Evolutionary conservation across 257 asterid species (phyloP), one percentile per base, ranked within the genome.

Genomic region (Striga asiatica): DNA sequence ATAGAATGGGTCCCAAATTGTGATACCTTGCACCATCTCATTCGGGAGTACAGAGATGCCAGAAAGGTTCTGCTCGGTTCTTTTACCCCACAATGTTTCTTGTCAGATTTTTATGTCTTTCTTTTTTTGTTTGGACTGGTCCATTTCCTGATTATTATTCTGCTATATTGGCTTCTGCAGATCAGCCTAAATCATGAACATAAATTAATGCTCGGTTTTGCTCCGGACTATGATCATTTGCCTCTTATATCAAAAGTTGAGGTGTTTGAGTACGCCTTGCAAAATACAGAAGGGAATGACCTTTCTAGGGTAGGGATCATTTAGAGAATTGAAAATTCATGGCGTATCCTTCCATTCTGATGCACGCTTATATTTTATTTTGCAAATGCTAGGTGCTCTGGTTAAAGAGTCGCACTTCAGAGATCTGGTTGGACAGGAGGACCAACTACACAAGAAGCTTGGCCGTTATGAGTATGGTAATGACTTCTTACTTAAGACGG

Each of bases 401-500:
- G 99, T 82, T 92, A 69, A 92, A 92, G 77, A 92, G 99, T 66
- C 99, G 97, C 71, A 92, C 99, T 58, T 88, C 99, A 24, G 99
- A 92, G 74, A 86, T 92, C 56, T 92, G 99, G 97, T 70, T 92
- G 72, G 94, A 78, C 69, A 82, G 99, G 72, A 88, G 97, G 81
- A 92, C 99, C 66, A 88, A 82, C 75, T 92, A 88, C 69, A 84
- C 99, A 23, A 76, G 99, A 76, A 92, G 99, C 76, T 81, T 92
- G 77, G 97, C 99, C 56, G 99, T 92, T 67, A 92, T 92, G 99
- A 92, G 99, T 74, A 92, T 92, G 97, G 99, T 92, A 81, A 58
- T 62, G 66, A 3, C 25, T 49, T 71, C 41, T 66, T 61, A 24
- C n/a, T n/a, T n/a, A n/a, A n/a, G n/a, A n/a, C n/a, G n/a, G n/a